Conservation (phyloP, 345 rosid genomes). For the Iberis pinnata region DNA sequence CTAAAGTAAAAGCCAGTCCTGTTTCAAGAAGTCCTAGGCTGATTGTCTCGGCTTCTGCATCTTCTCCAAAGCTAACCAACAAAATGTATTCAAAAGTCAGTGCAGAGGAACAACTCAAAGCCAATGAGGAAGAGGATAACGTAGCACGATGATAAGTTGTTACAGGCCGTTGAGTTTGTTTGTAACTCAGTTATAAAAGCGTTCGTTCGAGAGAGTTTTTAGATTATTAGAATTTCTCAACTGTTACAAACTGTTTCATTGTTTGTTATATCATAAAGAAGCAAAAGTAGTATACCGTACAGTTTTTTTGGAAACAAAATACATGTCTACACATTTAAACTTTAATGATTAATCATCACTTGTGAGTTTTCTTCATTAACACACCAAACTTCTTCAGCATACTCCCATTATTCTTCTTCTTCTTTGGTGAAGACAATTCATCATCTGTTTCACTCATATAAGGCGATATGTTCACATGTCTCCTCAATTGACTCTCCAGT, state of each 20-base stretch:
- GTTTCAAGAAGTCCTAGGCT: slow-evolving; percentile 38
- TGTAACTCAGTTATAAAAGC: too few species aligned
- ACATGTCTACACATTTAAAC: not conserved
- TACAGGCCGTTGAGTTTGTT: too few species aligned
- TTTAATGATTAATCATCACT: slow-evolving; percentile 24
- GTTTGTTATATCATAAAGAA: not conserved
- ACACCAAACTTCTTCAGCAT: slow-evolving; percentile 83
- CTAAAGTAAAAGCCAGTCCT: slow-evolving; percentile 29
- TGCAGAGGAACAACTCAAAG: slow-evolving; percentile 28
- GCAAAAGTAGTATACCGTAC: not conserved
- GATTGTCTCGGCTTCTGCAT: slow-evolving; percentile 25
- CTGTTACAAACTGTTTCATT: too few species aligned
- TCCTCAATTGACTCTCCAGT: slow-evolving; percentile 37
- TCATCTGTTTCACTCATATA: slow-evolving; percentile 63
- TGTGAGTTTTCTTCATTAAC: slow-evolving; percentile 78
- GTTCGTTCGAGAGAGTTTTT: too few species aligned
- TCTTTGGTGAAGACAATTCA: slow-evolving; percentile 61
- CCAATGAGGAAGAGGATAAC: slow-evolving; percentile 2
- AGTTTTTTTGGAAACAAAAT: not conserved
- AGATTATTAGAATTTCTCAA: too few species aligned
- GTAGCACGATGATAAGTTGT: slow-evolving; percentile 9
- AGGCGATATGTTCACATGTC: slow-evolving; percentile 44
- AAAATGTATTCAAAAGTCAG: slow-evolving; percentile 35
- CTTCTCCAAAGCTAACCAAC: slow-evolving; percentile 37
- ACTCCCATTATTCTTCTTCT: slow-evolving; percentile 80